phyloP scores from a whole-genome alignment of 2,329 filamentous ascomycete genomes.

The Ophiostoma perfectum region DNA sequence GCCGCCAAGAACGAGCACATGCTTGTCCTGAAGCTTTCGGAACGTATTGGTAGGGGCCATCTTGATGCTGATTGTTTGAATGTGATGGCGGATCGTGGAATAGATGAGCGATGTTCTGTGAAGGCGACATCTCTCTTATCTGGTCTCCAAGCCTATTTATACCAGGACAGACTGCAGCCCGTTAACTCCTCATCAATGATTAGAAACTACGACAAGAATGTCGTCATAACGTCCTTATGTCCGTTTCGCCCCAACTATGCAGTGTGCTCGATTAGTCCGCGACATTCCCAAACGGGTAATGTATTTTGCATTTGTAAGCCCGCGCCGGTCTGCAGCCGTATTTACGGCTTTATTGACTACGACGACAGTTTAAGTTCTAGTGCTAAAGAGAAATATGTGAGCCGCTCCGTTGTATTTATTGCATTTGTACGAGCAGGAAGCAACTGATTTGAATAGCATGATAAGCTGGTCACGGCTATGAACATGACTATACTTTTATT shows the following conservation, averaged over 20 bases:
- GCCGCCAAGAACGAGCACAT: constrained; percentile 58
- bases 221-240: neutral
- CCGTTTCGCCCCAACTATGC: neutral
- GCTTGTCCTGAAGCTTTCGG: constrained; percentile 34
- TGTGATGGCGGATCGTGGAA: neutral
- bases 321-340: neutral
- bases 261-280: neutral
- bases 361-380: neutral
- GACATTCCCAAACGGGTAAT: neutral
- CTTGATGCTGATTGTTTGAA: neutral
- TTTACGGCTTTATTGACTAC: neutral
- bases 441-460: too few relatives aligned
- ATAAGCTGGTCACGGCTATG: too few relatives aligned
- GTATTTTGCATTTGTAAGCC: neutral
- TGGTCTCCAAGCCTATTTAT: neutral
- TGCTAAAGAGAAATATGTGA: too few relatives aligned
- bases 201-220: neutral
- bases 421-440: too few relatives aligned
- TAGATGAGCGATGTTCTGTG: neutral
- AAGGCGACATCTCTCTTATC: too few relatives aligned
- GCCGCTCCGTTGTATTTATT: too few relatives aligned
- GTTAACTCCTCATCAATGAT: too few relatives aligned
- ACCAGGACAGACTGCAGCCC: neutral
- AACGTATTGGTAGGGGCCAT: constrained; percentile 27
- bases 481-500: too few relatives aligned